Evolutionary conservation across 805 yeast genomes (phyloP), one percentile per base, ranked within the genome.

Genomic region (Zygosaccharomyces siamensis): DNA sequence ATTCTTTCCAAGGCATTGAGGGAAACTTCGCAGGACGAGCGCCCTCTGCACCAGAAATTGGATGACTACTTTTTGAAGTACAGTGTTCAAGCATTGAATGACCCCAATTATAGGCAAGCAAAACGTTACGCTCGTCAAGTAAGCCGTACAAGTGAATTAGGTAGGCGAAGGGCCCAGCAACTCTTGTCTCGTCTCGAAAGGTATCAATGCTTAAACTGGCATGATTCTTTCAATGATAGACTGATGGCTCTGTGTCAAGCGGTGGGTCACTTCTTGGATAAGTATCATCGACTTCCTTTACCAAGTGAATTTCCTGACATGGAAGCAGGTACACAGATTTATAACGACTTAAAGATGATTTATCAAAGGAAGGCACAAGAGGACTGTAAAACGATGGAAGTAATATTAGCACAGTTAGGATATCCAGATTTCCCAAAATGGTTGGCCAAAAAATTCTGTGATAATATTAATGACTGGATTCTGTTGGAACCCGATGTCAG

Each of bases 261-360:
- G 5, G 35, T 58, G 30, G 21, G 33, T 7, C 14, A 1, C 3
- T 55, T 43, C 24, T 7, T 51, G 32, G 20, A 41, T n/a, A 8
- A 18, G 4, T 46, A 42, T 16, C 32, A 37, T 11, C 28, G 40
- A 14, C 11, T 38, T 5, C 51, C 54, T 12, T 31, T 50, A 8
- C 32, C 49, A n/a, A 40, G 47, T 21, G 36, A 45, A 7, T 27
- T 51, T 14, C 51, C 54, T 3, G 54, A 51, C 28, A 92, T 92
- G 97, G 84, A 86, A 18, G 79, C 96, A 0, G 80, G 81, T 52
- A 83, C 96, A 0, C 64, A 67, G 7, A 72, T 72, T 47, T 92
- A 86, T 62, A 71, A 84, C 2, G 63, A 59, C 7, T 66, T 92
- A 32, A 85, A 82, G 61, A 59, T 59, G 0, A 56, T 88, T 3